Base-by-base conservation (phyloP, 441 rosid genomes). In the Bocquillonia castaneifolia region DNA sequence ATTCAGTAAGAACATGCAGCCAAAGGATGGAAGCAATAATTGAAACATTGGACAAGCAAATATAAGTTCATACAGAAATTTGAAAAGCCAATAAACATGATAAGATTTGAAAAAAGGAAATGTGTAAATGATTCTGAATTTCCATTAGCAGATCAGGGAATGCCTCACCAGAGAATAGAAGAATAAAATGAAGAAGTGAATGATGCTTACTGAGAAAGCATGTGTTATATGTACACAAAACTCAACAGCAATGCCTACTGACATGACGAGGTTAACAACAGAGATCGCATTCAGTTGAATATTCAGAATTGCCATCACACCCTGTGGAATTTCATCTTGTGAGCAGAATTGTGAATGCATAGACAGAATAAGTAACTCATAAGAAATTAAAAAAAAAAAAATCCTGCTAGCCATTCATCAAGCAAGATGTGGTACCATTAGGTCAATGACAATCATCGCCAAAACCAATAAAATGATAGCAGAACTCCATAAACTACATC, bases 141-240 rank as follows among this genome's bases (percentile, higher is more conserved):
- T 29, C 61, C 56, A 32, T 47, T n/a, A 44, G n/a, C 13, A 8
- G 31, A n/a, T n/a, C 40, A 25, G 64, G 65, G 40, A n/a, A 37
- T 44, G 66, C 31, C 17, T 69, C 37, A 18, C 10, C 3, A 40
- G 42, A 50, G 61, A 14, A 7, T 25, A 55, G 5, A 47, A 10
- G 31, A 23, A 37, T 14, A 29, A 20, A 36, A 25, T 0, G 17
- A 34, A 3, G 50, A 63, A 52, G 15, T 0, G 23, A 28, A 44
- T 29, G 51, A 57, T 66, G 74, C 98, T 83, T 29, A 95, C 99
- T 39, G 92, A 77, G 85, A 92, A 95, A 71, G 96, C 93, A 70
- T 92, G 95, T n/a, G 98, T 88, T 76, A 89, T 86, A 76, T 95
- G 99, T 69, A 95, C 98, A 52, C 99, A 95, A 75, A 95, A 95